phyloP scores from a whole-genome alignment of 1,284 basidiomycete species.

The Inonotus hispidus region DNA sequence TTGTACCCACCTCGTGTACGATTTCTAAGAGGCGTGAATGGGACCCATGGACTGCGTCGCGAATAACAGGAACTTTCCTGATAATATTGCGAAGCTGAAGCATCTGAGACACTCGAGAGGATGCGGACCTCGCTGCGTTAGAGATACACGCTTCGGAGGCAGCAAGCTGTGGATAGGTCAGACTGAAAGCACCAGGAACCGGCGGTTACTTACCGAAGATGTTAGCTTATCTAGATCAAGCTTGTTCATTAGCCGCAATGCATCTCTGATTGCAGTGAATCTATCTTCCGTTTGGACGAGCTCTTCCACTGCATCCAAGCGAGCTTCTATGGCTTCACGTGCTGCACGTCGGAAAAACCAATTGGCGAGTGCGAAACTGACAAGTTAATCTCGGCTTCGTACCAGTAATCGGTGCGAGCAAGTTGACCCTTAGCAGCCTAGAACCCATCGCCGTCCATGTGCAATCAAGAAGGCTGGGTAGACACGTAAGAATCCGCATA shows the following conservation, averaged over 20 bases:
- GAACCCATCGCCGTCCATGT: conserved; percentile 87
- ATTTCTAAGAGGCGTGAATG: conserved; percentile 57
- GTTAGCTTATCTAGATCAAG: conserved; percentile 89
- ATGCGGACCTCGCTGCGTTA: conserved; percentile 55
- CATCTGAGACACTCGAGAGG: conserved; percentile 69
- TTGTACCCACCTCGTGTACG: conserved; percentile 47
- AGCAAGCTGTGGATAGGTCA: conserved; percentile 43
- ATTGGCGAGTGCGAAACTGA: not conserved
- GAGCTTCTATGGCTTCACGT: conserved; percentile 62
- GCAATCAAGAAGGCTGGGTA: conserved; percentile 59
- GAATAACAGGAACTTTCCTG: conserved; percentile 55
- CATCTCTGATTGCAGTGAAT: conserved; percentile 64
- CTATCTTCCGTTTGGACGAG: conserved; percentile 70
- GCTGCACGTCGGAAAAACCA: conserved; percentile 32
- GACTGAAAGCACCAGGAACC: not conserved
- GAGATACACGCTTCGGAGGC: conserved; percentile 51
- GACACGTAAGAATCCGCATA: not conserved
- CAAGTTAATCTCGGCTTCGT: conserved; percentile 11
- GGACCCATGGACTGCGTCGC: conserved; percentile 53
- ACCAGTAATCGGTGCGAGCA: conserved; percentile 83
- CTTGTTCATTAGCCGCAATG: conserved; percentile 66
- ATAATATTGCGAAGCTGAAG: conserved; percentile 70
- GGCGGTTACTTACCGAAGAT: conserved; percentile 45
- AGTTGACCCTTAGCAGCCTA: conserved; percentile 71
- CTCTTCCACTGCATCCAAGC: conserved; percentile 84